Evolutionary conservation across 2,329 filamentous ascomycete genomes (phyloP).

Genomic region (Byssochlamys sp.): DNA sequence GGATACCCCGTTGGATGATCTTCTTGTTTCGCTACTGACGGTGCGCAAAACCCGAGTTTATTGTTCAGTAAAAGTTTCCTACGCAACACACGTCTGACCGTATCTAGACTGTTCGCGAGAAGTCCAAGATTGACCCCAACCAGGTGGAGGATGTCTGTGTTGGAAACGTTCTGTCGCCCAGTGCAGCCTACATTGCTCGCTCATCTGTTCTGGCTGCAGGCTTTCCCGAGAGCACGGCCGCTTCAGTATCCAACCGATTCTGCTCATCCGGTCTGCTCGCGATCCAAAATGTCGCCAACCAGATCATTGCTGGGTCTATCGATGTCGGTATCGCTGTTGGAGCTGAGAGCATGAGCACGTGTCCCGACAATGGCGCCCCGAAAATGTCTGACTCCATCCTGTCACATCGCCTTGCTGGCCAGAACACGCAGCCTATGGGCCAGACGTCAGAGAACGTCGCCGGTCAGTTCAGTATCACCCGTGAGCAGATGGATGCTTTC

Average conservation of each 20-base stretch:
- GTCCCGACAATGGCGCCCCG: conserved; percentile 70
- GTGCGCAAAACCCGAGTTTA: conserved; percentile 12
- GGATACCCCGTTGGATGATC: conserved; percentile 27
- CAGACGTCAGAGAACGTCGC: conserved; percentile 88
- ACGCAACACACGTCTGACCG: background rate
- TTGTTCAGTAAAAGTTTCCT: background rate
- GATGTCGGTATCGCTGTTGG: conserved; percentile 83
- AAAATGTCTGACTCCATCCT: conserved; percentile 78
- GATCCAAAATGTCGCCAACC: conserved; percentile 83
- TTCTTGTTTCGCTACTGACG: conserved; percentile 28
- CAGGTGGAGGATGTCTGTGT: conserved; percentile 85
- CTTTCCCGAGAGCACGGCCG: conserved; percentile 68
- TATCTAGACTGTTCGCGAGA: conserved; percentile 63
- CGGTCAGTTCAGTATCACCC: conserved; percentile 60
- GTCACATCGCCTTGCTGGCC: conserved; percentile 63
- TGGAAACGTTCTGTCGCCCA: conserved; percentile 77
- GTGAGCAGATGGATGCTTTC: conserved; percentile 68
- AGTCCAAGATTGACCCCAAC: conserved; percentile 73
- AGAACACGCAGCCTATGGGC: conserved; percentile 93
- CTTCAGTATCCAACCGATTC: conserved; percentile 78
- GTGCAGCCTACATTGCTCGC: conserved; percentile 80
- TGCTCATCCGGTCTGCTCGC: conserved; percentile 84
- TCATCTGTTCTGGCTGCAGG: conserved; percentile 78
- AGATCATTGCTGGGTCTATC: conserved; percentile 80
- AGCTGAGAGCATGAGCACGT: conserved; percentile 83